Evolutionary conservation across 371 early-diverging fungal genomes (phyloP).

Genomic region (Gilbertella persicaria): DNA sequence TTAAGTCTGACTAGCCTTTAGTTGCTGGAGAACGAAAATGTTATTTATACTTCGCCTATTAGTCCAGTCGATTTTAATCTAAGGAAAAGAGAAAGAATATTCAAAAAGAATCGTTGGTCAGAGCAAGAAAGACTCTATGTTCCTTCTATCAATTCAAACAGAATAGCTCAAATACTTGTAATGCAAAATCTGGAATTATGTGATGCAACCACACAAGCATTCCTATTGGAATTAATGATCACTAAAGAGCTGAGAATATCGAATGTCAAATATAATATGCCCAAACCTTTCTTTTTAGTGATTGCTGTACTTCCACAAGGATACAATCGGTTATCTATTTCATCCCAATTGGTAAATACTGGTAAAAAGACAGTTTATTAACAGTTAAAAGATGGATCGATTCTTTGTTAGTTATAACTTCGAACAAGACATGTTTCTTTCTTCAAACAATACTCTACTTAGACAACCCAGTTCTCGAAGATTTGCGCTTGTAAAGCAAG

Average conservation of each 20-base stretch:
- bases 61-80: conserved; percentile 51
- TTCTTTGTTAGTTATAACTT: conserved; percentile 57
- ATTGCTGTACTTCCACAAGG: conserved; percentile 39
- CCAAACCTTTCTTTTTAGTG: conserved; percentile 50
- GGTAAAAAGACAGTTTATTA: neutral
- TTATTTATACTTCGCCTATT: conserved; percentile 24
- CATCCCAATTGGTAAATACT: conserved; percentile 34
- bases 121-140: conserved; percentile 6
- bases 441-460: conserved; percentile 1
- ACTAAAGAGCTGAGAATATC: conserved; percentile 53
- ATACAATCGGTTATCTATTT: conserved; percentile 24
- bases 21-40: conserved; percentile 15
- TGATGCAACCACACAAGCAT: conserved; percentile 46
- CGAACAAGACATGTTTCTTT: conserved; percentile 38
- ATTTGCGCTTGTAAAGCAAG: conserved; percentile 29
- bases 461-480: conserved; percentile 16
- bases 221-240: conserved; percentile 54
- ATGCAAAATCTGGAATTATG: conserved; percentile 48
- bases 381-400: conserved; percentile 51
- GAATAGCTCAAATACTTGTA: conserved; percentile 50
- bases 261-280: conserved; percentile 50
- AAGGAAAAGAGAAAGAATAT: conserved; percentile 14
- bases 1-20: too few relatives aligned
- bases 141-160: conserved; percentile 7
- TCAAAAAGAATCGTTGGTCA: conserved; percentile 9